Evolutionary conservation across 164 flowering plant species (phyloP), one percentile per base, ranked within the genome.

Genomic region (Amborella trichopoda): DNA sequence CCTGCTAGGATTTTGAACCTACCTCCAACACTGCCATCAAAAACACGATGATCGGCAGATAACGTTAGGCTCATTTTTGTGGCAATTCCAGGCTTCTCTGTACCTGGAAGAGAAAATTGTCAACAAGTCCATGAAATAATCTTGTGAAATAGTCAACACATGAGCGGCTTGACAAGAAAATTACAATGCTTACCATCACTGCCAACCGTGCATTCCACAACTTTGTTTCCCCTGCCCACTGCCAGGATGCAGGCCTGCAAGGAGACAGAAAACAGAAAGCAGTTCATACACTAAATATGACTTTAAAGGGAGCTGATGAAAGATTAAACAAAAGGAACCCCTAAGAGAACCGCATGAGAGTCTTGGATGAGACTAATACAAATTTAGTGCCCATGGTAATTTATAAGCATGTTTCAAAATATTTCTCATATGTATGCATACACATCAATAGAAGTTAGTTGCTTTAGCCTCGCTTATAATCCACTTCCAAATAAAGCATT

Each of bases 11-110:
- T 32, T 42, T 4, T 13, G 17, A 23, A 44, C 63, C 23, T 67
- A 87, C 99, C 79, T 77, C 78, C 96, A 49, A 88, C 88, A 77
- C 75, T 68, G 48, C 91, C 84, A 61, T 93, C 88, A 65, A 77
- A 80, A 42, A 88, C 95, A 18, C 96, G 95, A 60, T 84, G 82
- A 65, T 93, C 96, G 30, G 96, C 96, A 6, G 99, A 93, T 55
- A 93, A 58, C 19, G 94, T 82, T 32, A 93, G 39, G 60, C 46
- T 73, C 91, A 88, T 84, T 72, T 81, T 84, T 10, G 75, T 88
- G 56, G 82, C 77, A 23, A 74, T 74, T 16, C 69, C 71, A 54
- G 94, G 81, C 56, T 66, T 76, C 73, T 80, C 86, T 28, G 62
- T 53, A 52, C 95, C 99, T 93, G 74, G 14, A 46, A 48, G 40